phyloP scores from a whole-genome alignment of 768 basidiomycete genomes.

The Kwoniella mangroviensis region DNA sequence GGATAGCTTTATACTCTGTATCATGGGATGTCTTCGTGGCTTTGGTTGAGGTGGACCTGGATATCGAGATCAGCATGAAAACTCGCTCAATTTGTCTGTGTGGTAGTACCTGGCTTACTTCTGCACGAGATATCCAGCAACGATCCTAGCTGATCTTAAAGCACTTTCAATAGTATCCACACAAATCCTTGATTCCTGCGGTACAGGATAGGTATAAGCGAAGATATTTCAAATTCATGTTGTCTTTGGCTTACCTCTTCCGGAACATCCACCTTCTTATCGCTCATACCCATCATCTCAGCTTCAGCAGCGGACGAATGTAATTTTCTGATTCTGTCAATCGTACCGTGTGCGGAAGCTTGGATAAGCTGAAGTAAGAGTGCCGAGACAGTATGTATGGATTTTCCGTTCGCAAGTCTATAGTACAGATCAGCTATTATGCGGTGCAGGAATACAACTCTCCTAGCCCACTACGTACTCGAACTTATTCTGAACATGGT shows the following conservation, averaged over 20 bases:
- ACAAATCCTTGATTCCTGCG: slow-evolving; percentile 39
- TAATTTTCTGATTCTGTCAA: slow-evolving; percentile 47
- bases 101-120: slow-evolving; percentile 21
- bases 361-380: slow-evolving; percentile 94
- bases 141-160: slow-evolving; percentile 80
- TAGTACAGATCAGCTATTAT: slow-evolving; percentile 6
- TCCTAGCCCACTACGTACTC: slow-evolving; percentile 62
- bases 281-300: slow-evolving; percentile 61
- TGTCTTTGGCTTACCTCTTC: slow-evolving; percentile 67
- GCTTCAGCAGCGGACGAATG: slow-evolving; percentile 61
- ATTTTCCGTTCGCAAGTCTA: slow-evolving; percentile 85
- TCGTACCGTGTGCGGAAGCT: slow-evolving; percentile 87
- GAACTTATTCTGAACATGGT: slow-evolving; percentile 87
- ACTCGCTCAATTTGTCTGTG: too few species aligned
- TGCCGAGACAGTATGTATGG: slow-evolving; percentile 92
- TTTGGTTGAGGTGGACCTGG: slow-evolving; percentile 67
- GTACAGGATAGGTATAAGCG: not conserved
- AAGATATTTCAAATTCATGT: not conserved
- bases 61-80: not conserved
- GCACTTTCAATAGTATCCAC: slow-evolving; percentile 62
- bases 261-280: slow-evolving; percentile 66
- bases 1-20: slow-evolving; percentile 87
- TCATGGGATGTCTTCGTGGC: slow-evolving; percentile 88
- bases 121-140: slow-evolving; percentile 72
- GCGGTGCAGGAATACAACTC: slow-evolving; percentile 1